Evolutionary conservation across 2,329 filamentous ascomycete genomes (phyloP), one percentile per base, ranked within the genome.

Genomic region (Phialocephala sp.): DNA sequence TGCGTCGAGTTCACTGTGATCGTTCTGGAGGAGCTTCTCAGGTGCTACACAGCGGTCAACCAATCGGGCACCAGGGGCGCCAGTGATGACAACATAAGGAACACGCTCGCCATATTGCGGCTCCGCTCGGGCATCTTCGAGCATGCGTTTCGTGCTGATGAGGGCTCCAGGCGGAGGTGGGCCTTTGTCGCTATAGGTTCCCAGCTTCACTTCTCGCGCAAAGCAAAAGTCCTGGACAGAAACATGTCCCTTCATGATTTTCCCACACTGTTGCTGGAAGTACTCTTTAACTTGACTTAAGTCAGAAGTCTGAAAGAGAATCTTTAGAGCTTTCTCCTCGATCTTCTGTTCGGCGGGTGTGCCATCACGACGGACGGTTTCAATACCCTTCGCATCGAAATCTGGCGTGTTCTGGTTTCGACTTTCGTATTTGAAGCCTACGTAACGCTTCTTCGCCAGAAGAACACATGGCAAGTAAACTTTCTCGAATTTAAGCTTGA

Each of bases 401-500:
- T 97, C 91, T 0, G 95, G 94, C 70, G 89, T 87, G 9, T 77
- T 81, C 75, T 99, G 95, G 18, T 85, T 82, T 43, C 85, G 86
- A 70, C 84, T 87, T 76, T 99, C 95, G 79, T 96, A 99, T 77
- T 97, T 97, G 83, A 97, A 97, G 6, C 96, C 96, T 4, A 98
- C 96, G 73, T 99, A 99, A 63, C 95, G 91, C 76, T 99, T 99
- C 81, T 99, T 99, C 20, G 96, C 93, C 0, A 99, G 85, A 4
- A 99, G 84, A 0, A 98, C 89, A 76, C 94, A 98, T 0, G 96
- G 95, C 69, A 97, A 91, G 78, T 99, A 99, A 1, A 99, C 94
- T 73, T 99, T 99, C 77, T 99, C 95, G 72, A 99, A 97, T 76
- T 98, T 98, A 69, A 99, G 89, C 79, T 97, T 98, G 71, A 99